Evolutionary conservation across 345 rosid species (phyloP).

Genomic region (Gossypium thurberi): DNA sequence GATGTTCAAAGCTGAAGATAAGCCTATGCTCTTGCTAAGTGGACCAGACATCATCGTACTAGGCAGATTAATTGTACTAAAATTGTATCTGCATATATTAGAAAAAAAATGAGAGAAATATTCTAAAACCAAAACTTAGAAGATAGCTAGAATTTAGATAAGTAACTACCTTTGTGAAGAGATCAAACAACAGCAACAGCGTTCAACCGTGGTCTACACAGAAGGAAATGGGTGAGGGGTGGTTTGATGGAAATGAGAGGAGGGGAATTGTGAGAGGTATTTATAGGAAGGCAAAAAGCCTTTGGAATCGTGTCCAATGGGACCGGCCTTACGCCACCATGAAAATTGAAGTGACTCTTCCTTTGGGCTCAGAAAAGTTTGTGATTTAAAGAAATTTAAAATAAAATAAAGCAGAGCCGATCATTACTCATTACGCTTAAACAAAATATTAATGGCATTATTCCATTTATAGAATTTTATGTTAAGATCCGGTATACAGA

Average conservation of each 20-base stretch:
- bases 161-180: neutral
- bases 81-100: conserved; percentile 21
- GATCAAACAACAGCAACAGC: conserved; percentile 21
- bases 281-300: conserved; percentile 33
- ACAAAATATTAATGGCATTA: too few species aligned
- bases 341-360: conserved; percentile 23
- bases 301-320: conserved; percentile 58
- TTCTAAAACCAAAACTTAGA: neutral
- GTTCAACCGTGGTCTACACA: conserved; percentile 33
- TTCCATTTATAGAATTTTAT: too few species aligned
- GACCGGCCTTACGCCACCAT: conserved; percentile 45
- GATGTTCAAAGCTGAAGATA: conserved; percentile 39
- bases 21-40: conserved; percentile 38
- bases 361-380: conserved; percentile 20
- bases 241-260: conserved; percentile 26
- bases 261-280: conserved; percentile 25
- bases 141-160: neutral
- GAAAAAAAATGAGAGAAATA: neutral
- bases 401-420: neutral
- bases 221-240: conserved; percentile 31
- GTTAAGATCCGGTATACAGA: too few species aligned
- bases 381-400: conserved; percentile 1
- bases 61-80: conserved; percentile 7
- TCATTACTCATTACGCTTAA: neutral
- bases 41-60: conserved; percentile 35